phyloP scores from a whole-genome alignment of 225 moss, liverwort and hornwort species.

The Lunularia cruciata region DNA sequence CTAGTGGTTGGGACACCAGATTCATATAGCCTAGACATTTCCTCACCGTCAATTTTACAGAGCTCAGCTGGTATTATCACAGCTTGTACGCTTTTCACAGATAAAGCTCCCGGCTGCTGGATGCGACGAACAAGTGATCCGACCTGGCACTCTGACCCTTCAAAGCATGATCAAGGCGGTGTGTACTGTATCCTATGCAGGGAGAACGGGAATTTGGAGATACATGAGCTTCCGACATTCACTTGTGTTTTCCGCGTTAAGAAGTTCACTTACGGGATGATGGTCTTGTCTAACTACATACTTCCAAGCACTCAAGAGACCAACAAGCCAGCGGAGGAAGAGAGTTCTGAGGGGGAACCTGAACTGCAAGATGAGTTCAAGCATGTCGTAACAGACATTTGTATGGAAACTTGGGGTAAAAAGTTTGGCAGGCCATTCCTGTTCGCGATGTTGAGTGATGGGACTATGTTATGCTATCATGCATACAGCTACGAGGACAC shows the following conservation, averaged over 20 bases:
- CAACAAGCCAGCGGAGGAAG: slow-evolving; percentile 55
- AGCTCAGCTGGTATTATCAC: slow-evolving; percentile 64
- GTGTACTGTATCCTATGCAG: slow-evolving; percentile 83
- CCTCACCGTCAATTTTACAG: slow-evolving; percentile 56
- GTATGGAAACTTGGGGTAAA: slow-evolving; percentile 90
- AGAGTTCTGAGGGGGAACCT: slow-evolving; percentile 48
- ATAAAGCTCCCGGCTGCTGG: slow-evolving; percentile 84
- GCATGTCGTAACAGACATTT: slow-evolving; percentile 73
- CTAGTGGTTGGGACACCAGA: slow-evolving; percentile 71
- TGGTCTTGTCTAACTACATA: slow-evolving; percentile 73
- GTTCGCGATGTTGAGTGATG: slow-evolving; percentile 92
- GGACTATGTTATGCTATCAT: slow-evolving; percentile 96
- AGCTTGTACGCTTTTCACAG: slow-evolving; percentile 81
- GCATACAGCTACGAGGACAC: slow-evolving; percentile 74
- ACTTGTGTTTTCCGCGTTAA: slow-evolving; percentile 68
- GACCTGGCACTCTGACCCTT: slow-evolving; percentile 15
- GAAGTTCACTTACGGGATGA: slow-evolving; percentile 70
- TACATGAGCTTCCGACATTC: slow-evolving; percentile 70
- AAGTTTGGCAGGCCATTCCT: slow-evolving; percentile 94
- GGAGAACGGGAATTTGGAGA: slow-evolving; percentile 80
- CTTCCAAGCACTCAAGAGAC: slow-evolving; percentile 46
- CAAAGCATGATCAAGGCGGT: slow-evolving; percentile 45
- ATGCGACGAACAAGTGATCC: slow-evolving; percentile 54
- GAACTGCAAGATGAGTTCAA: slow-evolving; percentile 59
- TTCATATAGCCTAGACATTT: slow-evolving; percentile 59